Base-by-base conservation (phyloP, 768 basidiomycete species). In the Obba rivulosa region DNA sequence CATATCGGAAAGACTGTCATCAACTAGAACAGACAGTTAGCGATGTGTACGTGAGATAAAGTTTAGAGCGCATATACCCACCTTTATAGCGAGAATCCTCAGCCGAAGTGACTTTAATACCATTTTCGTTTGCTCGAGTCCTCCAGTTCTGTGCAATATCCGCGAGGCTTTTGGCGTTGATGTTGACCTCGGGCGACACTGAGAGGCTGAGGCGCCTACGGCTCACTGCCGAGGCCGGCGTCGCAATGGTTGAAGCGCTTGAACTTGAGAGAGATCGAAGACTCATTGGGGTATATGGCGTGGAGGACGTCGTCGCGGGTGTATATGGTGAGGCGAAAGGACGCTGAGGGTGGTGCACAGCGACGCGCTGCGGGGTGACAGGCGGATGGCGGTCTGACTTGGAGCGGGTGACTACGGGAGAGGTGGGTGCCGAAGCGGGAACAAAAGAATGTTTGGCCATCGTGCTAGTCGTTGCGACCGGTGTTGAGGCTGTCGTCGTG, bases 121-220 rank as follows among this genome's bases (percentile, higher is more conserved):
- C 84, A 53, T 86, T 81, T 55, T 85, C 81, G 49, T 70, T 80
- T 43, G 85, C 83, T 43, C 85, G 72, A 24, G 77, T 80, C 48
- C 86, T 75, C 87, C 87, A 89, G 61, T 78, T 86, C 28, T 76
- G 74, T 4, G 82, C 76, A 34, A 81, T 75, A 61, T 84, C 80
- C 14, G 79, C 77, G 20, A 81, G 68, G 57, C 73, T 76, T 54
- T 65, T 68, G 54, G 73, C 71, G 55, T 74, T 74, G 39, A 62
- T 55, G 44, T 54, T 62, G 46, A 62, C 70, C 56, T 76, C 76
- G 11, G 73, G 77, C 16, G 76, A 80, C 25, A 62, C 56, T 18
- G 69, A 58, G 39, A 70, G 65, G 34, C 70, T 61, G 62, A 74
- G 62, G 45, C 71, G 75, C 53, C 75, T 74, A 14, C 56, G 43